Evolutionary conservation across 2,329 filamentous ascomycete species (phyloP), one percentile per base, ranked within the genome.

Genomic region (Penicillium frequentans): DNA sequence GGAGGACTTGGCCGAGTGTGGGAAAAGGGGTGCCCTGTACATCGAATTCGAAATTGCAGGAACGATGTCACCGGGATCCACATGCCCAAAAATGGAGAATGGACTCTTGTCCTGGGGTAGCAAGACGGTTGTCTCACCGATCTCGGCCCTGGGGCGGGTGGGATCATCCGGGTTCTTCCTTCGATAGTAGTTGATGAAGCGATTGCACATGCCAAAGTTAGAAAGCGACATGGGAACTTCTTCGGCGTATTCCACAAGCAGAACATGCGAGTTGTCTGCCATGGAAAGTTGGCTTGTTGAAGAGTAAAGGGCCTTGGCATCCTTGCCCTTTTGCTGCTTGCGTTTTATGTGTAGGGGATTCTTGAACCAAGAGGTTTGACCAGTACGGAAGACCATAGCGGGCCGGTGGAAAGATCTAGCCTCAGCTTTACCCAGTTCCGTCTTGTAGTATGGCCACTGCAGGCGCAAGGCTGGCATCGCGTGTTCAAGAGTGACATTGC

Each of bases 151-250:
- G 1, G 91, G 90, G 1, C 90, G 84, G 52, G 85, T 83, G 49
- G 86, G 85, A 59, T 95, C 90, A 46, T 96, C 90, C 33, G 77
- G 85, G 70, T 91, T 90, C 68, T 91, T 91, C 57, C 93, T 87
- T 39, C 91, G 90, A 72, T 97, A 97, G 75, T 98, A 99, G 74
- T 99, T 98, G 79, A 98, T 91, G 57, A 99, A 84, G 52, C 92
- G 90, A 73, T 89, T 96, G 52, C 93, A 93, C 95, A 99, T 99
- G 63, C 93, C 95, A 68, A 97, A 96, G 70, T 96, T 97, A 44
- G 93, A 97, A 60, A 99, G 80, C 58, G 96, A 91, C 10, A 89
- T 90, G 0, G 95, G 95, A 61, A 91, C 89, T 68, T 97, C 92
- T 75, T 99, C 95, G 9, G 91, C 96, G 73, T 99, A 99, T 75